phyloP scores from a whole-genome alignment of 2,329 filamentous ascomycete species.

The Fusarium proliferatum region DNA sequence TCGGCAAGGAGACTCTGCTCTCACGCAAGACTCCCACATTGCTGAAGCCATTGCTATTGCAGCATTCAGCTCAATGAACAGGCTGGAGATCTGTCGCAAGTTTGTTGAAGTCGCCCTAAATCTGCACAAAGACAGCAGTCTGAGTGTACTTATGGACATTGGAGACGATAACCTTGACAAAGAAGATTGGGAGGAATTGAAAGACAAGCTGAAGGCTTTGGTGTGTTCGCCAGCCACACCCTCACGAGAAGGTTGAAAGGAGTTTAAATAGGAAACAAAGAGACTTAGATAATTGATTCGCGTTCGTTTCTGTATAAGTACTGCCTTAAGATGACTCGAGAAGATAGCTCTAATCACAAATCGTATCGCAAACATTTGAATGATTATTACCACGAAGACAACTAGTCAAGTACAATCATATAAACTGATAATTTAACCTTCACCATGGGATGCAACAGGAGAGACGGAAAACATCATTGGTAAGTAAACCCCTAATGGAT shows the following conservation, averaged over 20 bases:
- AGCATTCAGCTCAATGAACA: not conserved
- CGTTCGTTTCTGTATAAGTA: not conserved
- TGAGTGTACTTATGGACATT: not conserved
- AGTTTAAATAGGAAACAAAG: not conserved
- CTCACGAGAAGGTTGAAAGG: not conserved
- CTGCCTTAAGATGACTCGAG: rapidly evolving
- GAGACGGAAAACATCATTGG: not conserved
- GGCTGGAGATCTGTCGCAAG: not conserved
- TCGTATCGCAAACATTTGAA: not conserved
- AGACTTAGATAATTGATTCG: not conserved
- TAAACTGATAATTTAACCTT: rapidly evolving
- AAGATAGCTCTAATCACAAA: not conserved
- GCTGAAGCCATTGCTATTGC: not conserved
- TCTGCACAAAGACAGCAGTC: not conserved
- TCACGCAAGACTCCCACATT: not conserved
- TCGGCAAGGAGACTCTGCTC: not conserved
- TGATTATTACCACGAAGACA: rapidly evolving
- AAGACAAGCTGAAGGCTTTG: not conserved
- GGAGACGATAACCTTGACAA: not conserved
- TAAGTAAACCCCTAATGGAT: rapidly evolving
- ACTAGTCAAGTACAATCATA: not conserved
- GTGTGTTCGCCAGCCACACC: rapidly evolving
- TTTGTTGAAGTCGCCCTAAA: not conserved
- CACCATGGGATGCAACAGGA: not conserved
- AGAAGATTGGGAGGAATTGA: rapidly evolving